Conservation (phyloP, 805 yeast species). For the Schizosaccharomyces pombe region ASM294v3 CU329670.1:2492501-2493000, state of each 20-base stretch:
- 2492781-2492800: constrained; percentile 22
- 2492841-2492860: constrained; percentile 11
- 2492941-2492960: neutral
- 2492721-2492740: constrained; percentile 17
- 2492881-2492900: neutral
- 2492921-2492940: neutral
- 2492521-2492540: neutral
- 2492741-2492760: constrained; percentile 13
- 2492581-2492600: constrained; percentile 13
- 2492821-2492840: constrained; percentile 18
- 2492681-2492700: constrained; percentile 19
- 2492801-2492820: constrained; percentile 21
- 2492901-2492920: neutral
- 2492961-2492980: constrained; percentile 9
- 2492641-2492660: constrained; percentile 15
- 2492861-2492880: constrained; percentile 3
- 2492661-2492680: constrained; percentile 9
- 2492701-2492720: constrained; percentile 19
- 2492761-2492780: constrained; percentile 16
- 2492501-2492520: constrained; percentile 4
- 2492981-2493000: constrained; percentile 19
- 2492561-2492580: constrained; percentile 1
- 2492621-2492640: constrained; percentile 19
- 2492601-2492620: constrained; percentile 17
- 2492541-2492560: neutral